phyloP scores from a whole-genome alignment of 371 early-diverging fungal genomes.

The Paramicrosporidium saccamoebae region DNA sequence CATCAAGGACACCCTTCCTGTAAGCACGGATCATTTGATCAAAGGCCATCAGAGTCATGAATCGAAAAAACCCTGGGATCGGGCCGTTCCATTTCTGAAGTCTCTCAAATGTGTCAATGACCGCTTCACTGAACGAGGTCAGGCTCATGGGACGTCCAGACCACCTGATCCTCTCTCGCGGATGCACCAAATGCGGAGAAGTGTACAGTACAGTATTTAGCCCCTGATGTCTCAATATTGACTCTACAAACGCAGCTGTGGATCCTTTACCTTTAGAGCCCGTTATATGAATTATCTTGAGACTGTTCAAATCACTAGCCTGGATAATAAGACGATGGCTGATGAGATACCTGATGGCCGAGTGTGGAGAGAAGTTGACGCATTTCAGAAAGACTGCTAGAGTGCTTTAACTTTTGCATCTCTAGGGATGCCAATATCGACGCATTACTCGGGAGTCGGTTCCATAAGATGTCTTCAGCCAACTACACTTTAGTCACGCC shows the following conservation, averaged over 20 bases:
- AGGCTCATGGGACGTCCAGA: constrained; percentile 42
- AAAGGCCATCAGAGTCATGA: constrained; percentile 51
- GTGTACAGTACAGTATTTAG: constrained; percentile 32
- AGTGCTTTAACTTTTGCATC: too few species aligned
- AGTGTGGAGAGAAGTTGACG: too few species aligned
- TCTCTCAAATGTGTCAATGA: background rate
- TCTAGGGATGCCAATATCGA: too few species aligned
- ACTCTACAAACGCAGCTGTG: constrained; percentile 27
- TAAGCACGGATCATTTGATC: constrained; percentile 50
- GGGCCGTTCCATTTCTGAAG: constrained; percentile 3
- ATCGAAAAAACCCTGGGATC: constrained; percentile 63
- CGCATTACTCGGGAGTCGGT: too few species aligned
- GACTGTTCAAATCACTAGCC: constrained; percentile 17
- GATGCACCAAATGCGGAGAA: constrained; percentile 67
- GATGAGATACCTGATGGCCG: too few species aligned
- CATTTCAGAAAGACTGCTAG: too few species aligned
- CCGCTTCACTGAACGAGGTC: constrained; percentile 13
- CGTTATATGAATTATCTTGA: constrained; percentile 43
- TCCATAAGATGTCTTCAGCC: too few species aligned
- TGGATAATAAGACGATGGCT: constrained; percentile 2
- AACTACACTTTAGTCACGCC: too few species aligned
- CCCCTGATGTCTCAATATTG: constrained; percentile 9
- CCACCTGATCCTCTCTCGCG: constrained; percentile 72
- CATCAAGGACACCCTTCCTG: constrained; percentile 24
- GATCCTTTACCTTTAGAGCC: constrained; percentile 71